Conservation (phyloP, 441 rosid species). For the California macrophylla region DNA sequence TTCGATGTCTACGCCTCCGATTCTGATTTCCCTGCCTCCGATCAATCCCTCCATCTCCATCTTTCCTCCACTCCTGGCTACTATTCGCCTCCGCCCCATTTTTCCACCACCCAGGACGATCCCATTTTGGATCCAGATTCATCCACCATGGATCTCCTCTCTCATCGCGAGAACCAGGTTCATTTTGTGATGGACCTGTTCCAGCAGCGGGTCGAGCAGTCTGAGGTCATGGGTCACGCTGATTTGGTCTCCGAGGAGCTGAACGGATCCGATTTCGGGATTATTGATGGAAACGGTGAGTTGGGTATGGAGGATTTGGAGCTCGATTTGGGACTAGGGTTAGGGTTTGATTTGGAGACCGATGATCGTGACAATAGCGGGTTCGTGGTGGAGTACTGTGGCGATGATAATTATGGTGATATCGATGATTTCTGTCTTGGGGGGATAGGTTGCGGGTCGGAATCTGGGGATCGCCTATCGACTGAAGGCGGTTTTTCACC, state of each 20-base stretch:
- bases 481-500: slow-evolving; percentile 14
- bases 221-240: slow-evolving; percentile 29
- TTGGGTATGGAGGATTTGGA: slow-evolving; percentile 33
- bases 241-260: slow-evolving; percentile 29
- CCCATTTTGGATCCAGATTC: slow-evolving; percentile 25
- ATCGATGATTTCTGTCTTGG: slow-evolving; percentile 44
- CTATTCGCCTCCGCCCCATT: slow-evolving; percentile 9
- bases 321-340: slow-evolving; percentile 41
- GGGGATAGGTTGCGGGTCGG: slow-evolving; percentile 31
- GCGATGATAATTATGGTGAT: slow-evolving; percentile 27
- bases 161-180: slow-evolving; percentile 43
- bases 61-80: too few species aligned
- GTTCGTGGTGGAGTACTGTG: slow-evolving; percentile 18
- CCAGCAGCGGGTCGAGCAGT: slow-evolving; percentile 66
- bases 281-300: slow-evolving; percentile 30
- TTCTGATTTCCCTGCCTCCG: slow-evolving; percentile 17
- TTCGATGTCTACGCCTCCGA: slow-evolving; percentile 16
- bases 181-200: slow-evolving; percentile 69
- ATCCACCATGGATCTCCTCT: slow-evolving; percentile 31
- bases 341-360: slow-evolving; percentile 29
- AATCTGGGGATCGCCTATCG: slow-evolving; percentile 26
- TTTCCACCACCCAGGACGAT: too few species aligned
- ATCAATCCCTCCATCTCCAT: slow-evolving; percentile 14
- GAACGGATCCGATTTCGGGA: slow-evolving; percentile 37
- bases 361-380: slow-evolving; percentile 25